Conservation (phyloP, 2,329 filamentous ascomycete species). For the Akanthomyces uredinophilus region DNA sequence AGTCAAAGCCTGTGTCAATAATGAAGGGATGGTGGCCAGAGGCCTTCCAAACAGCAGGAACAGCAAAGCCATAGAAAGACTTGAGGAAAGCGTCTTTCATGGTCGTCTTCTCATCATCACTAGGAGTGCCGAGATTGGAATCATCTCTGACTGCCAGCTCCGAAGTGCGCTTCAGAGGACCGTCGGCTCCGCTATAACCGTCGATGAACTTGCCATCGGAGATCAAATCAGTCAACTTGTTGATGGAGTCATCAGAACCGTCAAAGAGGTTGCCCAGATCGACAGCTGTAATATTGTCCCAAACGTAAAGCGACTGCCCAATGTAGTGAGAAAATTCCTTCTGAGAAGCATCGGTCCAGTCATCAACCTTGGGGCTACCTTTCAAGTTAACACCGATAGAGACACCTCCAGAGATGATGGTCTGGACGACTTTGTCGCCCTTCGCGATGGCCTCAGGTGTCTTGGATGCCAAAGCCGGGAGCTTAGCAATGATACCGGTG, state of each 20-base stretch:
- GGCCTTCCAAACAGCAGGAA: conserved; percentile 27
- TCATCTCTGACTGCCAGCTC: background rate
- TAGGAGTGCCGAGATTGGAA: background rate
- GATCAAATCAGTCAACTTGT: conserved; percentile 22
- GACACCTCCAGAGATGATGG: conserved; percentile 22
- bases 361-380: background rate
- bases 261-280: conserved; percentile 21
- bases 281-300: conserved; percentile 19
- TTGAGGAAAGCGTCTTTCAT: conserved; percentile 19
- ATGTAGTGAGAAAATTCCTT: conserved; percentile 25
- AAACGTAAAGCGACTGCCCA: conserved; percentile 24
- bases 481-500: conserved; percentile 18
- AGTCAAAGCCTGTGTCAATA: conserved; percentile 28
- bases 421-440: conserved; percentile 24
- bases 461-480: conserved; percentile 18
- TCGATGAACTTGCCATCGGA: conserved; percentile 26
- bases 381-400: conserved; percentile 25
- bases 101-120: background rate
- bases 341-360: conserved; percentile 25
- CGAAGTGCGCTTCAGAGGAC: background rate
- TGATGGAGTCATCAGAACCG: conserved; percentile 21
- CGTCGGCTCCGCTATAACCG: conserved; percentile 13
- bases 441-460: conserved; percentile 18
- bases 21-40: conserved; percentile 26
- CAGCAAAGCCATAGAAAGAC: conserved; percentile 26